Base-by-base conservation (phyloP, 2,329 filamentous ascomycete genomes). In the Bipolaris zeicola region DNA sequence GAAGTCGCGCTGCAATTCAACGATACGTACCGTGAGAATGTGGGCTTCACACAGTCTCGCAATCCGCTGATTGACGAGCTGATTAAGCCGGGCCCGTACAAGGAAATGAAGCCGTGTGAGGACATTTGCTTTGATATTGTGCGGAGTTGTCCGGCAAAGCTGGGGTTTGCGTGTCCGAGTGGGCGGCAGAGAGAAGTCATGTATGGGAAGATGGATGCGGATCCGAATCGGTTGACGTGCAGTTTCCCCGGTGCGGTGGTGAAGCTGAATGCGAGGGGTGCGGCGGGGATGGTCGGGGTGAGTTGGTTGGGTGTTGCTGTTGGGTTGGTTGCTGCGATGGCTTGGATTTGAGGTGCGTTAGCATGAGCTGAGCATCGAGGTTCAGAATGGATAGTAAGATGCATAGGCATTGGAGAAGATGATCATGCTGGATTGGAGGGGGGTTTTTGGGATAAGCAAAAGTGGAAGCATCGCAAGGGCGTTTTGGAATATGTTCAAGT, bases 51-150 rank as follows among this genome's bases (percentile, higher is more conserved):
- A 54, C 75, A 78, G 7, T 91, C 89, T 11, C 85, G 93, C 16
- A 94, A 92, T 67, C 71, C 82, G 0, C 78, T 85, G 45, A 95
- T 98, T 64, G 92, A 97, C 68, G 67, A 80, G 2, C 64, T 78
- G 1, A 86, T 98, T 56, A 77, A 82, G 60, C 93, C 95, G 0
- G 95, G 95, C 0, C 95, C 95, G 0, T 98, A 99, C 78, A 96
- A 93, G 72, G 95, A 99, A 78, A 81, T 98, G 18, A 79, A 96
- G 7, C 95, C 95, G 0, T 98, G 94, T 69, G 85, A 90, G 58
- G 89, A 96, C 62, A 78, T 97, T 48, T 99, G 95, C 78, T 95
- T 92, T 72, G 86, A 89, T 51, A 82, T 99, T 1, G 90, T 96
- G 10, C 87, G 89, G 76, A 91, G 85, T 70, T 99, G 95, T 76